Evolutionary conservation across 805 yeast genomes (phyloP).

Genomic region (Barnettozyma populi): DNA sequence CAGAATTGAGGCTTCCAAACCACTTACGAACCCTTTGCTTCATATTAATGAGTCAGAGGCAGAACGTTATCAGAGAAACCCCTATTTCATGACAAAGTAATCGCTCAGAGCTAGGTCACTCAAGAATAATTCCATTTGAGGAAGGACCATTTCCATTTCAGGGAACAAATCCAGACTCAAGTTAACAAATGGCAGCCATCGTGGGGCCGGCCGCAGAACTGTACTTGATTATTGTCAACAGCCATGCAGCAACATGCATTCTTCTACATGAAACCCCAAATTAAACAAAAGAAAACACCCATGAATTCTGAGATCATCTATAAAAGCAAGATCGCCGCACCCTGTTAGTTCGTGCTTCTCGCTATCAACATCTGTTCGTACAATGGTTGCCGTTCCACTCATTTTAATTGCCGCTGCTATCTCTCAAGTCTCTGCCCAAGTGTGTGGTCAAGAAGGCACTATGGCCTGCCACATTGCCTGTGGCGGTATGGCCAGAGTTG

Average conservation of each 20-base stretch:
- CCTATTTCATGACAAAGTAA: background rate
- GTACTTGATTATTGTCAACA: background rate
- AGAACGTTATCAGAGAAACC: background rate
- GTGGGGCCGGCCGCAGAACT: background rate
- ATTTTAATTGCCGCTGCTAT: slow-evolving; percentile 1
- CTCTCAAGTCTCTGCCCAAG: slow-evolving; percentile 3
- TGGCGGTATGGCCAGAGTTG: slow-evolving; percentile 29
- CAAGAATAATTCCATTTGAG: background rate
- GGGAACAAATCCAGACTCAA: background rate
- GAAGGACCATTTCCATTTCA: background rate
- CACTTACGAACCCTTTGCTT: no score
- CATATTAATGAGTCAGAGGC: no score
- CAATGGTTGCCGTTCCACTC: slow-evolving; percentile 5
- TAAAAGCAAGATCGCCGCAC: background rate
- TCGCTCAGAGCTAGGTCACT: background rate
- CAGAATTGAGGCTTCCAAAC: no score
- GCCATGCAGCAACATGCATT: background rate
- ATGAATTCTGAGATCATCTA: background rate
- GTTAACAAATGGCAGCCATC: background rate
- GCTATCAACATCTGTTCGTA: slow-evolving; percentile 1
- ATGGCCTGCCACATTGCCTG: slow-evolving; percentile 18
- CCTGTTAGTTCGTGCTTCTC: slow-evolving; percentile 17
- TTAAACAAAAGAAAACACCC: background rate
- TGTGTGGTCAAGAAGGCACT: slow-evolving; percentile 3
- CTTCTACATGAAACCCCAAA: background rate